A percentile compares a stretch with the other conserved stretches of the same genome.
These are phyloP conservation scores for Rhizopus delemar DNA, from an alignment of 371 early-diverging fungal genomes.

Conservation along the genomic window DNA sequence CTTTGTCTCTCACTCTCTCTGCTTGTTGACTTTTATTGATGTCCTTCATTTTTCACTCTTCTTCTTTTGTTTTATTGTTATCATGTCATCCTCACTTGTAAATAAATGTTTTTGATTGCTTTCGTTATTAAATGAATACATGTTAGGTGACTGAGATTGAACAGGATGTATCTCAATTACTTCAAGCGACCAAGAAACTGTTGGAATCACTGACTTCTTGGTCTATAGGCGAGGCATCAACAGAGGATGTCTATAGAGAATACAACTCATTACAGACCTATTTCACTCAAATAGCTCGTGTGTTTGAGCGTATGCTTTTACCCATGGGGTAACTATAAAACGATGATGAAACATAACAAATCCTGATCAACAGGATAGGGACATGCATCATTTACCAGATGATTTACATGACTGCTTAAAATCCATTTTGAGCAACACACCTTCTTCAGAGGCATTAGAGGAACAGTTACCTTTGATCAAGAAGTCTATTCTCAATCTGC, in stretches of 20 bases:
- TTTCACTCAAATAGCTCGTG: slow-evolving; percentile 44
- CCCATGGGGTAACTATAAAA: slow-evolving; percentile 47
- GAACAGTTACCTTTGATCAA: slow-evolving; percentile 57
- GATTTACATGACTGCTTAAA: slow-evolving; percentile 51
- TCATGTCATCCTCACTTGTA: too few relatives aligned
- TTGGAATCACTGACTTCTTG: slow-evolving; percentile 58
- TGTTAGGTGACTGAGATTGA: slow-evolving; percentile 54
- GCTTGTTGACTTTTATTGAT: too few relatives aligned
- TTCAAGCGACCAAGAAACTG: slow-evolving; percentile 59
- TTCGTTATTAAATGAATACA: too few relatives aligned
- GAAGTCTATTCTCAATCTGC: slow-evolving; percentile 53
- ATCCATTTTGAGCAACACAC: slow-evolving; percentile 46
- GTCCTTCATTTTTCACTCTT: too few relatives aligned
- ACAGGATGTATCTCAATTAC: slow-evolving; percentile 50
- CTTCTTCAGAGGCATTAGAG: slow-evolving; percentile 52
- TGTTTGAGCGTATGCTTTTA: slow-evolving; percentile 50
- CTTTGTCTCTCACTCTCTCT: too few relatives aligned
- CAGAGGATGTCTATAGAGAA: slow-evolving; percentile 52
- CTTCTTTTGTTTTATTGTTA: too few relatives aligned
- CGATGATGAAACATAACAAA: background rate
- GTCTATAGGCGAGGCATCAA: slow-evolving; percentile 41
- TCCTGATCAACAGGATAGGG: slow-evolving; percentile 26
- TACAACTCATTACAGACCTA: slow-evolving; percentile 48
- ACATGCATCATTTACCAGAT: slow-evolving; percentile 54
- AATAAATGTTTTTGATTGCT: too few relatives aligned